These are phyloP conservation scores for Phytophthora macrochlamydospora DNA, from an alignment of 352 stramenopile species.

Conservation along the genomic window DNA sequence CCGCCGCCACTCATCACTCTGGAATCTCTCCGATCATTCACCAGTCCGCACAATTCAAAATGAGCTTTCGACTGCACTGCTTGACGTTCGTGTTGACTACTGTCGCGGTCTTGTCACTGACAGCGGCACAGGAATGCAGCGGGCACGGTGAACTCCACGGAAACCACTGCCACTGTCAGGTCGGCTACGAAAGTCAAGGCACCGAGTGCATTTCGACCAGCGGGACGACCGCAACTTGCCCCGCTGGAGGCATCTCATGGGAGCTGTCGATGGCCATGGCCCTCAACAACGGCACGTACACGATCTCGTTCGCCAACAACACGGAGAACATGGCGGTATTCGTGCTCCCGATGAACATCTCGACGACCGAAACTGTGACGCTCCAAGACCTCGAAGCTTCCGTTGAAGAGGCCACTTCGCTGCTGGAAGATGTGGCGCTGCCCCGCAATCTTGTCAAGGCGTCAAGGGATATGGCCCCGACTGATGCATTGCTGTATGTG, in stretches of 20 bases:
- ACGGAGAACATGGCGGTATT: slow-evolving; percentile 54
- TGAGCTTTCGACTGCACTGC: neutral
- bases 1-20: too few relatives aligned
- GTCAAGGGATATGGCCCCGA: slow-evolving; percentile 44
- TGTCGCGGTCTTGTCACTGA: slow-evolving; percentile 12
- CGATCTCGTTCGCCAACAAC: slow-evolving; percentile 45
- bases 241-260: slow-evolving; percentile 43
- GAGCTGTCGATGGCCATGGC: slow-evolving; percentile 45
- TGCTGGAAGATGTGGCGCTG: slow-evolving; percentile 48
- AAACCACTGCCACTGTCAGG: slow-evolving; percentile 53
- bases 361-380: slow-evolving; percentile 15
- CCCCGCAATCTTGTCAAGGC: slow-evolving; percentile 49
- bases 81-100: slow-evolving; percentile 18
- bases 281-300: slow-evolving; percentile 55
- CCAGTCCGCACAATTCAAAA: neutral
- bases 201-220: slow-evolving; percentile 37
- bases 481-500: slow-evolving; percentile 46
- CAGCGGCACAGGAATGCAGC: slow-evolving; percentile 36
- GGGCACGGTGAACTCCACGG: slow-evolving; percentile 47
- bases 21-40: too few relatives aligned
- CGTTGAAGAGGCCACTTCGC: slow-evolving; percentile 16
- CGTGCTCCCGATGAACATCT: slow-evolving; percentile 38
- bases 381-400: slow-evolving; percentile 34
- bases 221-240: slow-evolving; percentile 26
- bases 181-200: slow-evolving; percentile 46